Base-by-base conservation (phyloP, 2,329 filamentous ascomycete genomes). In the Colletotrichum lindemuthianum region DNA sequence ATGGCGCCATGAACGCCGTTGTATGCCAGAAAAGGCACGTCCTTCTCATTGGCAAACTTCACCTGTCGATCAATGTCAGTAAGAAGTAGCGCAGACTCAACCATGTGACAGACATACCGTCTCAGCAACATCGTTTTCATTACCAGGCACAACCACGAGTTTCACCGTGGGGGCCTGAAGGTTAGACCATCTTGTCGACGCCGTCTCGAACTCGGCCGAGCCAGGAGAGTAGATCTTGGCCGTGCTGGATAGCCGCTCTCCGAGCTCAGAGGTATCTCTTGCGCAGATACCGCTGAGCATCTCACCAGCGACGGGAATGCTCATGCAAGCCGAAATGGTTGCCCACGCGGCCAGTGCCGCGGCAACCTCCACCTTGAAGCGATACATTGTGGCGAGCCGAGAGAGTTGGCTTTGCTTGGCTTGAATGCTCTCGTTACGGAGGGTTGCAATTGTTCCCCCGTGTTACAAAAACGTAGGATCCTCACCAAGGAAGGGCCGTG, bases 1-100 rank as follows among this genome's bases (percentile, higher is more conserved):
- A 84, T 76, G 3, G 81, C 75, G 4, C 84, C 86, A 61, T 88
- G 86, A 2, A 76, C 79, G 12, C 83, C 82, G 69, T 83, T 85
- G 70, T 77, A 81, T 0, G 84, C 80, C 2, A 88, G 78, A 66
- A 88, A 86, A 0, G 84, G 82, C 2, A 85, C 60, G 2, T 76
- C 69, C 49, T 78, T 72, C 41, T 75, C 69, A 67, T 82, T 83
- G 45, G 85, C 84, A 63, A 76, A 86, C 53, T 73, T 74, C 34
- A 76, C 70, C 74, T 74, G 12, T 13, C 10, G 15, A 16, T n/a
- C 7, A 47, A 13, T 3, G 24, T 39, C 2, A 34, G 40, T 49
- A 7, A 24, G 44, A n/a, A 15, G n/a, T 4, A 12, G 7, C 4
- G 40, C 7, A 2, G 6, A 13, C 45, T 7, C 8, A 32, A 51